Base-by-base conservation (phyloP, 805 yeast genomes). In the Hanseniaspora osmophila region DNA sequence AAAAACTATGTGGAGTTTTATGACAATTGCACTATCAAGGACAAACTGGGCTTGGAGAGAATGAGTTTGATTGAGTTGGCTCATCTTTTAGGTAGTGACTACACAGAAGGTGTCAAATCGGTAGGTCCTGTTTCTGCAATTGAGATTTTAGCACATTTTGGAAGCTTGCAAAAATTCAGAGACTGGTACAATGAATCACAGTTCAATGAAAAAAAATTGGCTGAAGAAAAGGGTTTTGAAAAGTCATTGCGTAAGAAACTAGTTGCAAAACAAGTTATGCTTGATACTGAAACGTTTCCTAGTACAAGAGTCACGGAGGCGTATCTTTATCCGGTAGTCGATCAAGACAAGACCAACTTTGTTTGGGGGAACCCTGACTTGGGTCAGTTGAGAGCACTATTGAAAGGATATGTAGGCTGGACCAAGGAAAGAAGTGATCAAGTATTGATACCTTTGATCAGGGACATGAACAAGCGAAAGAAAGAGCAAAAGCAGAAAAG, bases 121-220 rank as follows among this genome's bases (percentile, higher is more conserved):
- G 73, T 92, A 48, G 99, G 99, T 1, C 96, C 96, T 0, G 97
- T 92, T 1, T 71, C 80, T 16, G 92, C 95, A 0, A 76, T 86
- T 76, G 96, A 92, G 60, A 74, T 92, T 16, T 55, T 92, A 33
- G 95, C 94, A 0, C 94, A 88, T 53, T 92, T 90, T 63, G 77
- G 74, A 1, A 57, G 60, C 22, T 58, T 77, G 30, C 53, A 50
- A 1, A 48, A 48, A 16, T 68, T 69, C 33, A 57, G 63, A 47
- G 56, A 66, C 40, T 59, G 78, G 77, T 59, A 66, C 48, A 56
- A 54, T 33, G 59, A 60, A 22, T 69, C 67, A 1, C 75, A 71
- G 50, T 63, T 67, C 42, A 64, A 64, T 45, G 46, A 61, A 6
- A 63, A 68, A 11, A 65, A 64, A 30, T 70, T 70, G 42, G 54